Evolutionary conservation across 2,329 filamentous ascomycete species (phyloP), one percentile per base, ranked within the genome.

Genomic region (Aspergillus versicolor): DNA sequence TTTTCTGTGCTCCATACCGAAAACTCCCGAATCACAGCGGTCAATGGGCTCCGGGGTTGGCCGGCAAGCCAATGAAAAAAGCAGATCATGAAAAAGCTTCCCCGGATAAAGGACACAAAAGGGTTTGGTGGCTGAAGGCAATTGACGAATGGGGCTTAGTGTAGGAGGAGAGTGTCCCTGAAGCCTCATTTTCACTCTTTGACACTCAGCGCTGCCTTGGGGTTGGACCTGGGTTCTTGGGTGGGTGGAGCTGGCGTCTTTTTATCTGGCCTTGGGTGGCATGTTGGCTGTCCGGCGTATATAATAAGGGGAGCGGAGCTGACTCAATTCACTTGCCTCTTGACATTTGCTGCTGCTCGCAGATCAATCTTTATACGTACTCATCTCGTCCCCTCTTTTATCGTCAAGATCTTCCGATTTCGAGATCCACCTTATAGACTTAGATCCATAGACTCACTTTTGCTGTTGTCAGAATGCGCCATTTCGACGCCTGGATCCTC

Each of bases 401-500:
- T 6, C 30, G 17, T 44, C 12, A 12, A 32, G 8, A 34, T 58
- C 19, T 30, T 40, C 41, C 15, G 22, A 22, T 19, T 43, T 34
- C 15, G 13, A 27, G 41, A 32, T 37, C 30, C 47, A 42, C 54
- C 32, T 37, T 34, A 13, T 30, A n/a, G 12, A 17, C 19, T 49
- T 37, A 50, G n/a, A 27, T 34, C 15, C 13, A 52, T 40, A 54
- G 41, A 27, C 21, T 12, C 21, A 48, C 34, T 32, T 30, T n/a
- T 21, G n/a, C 11, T 27, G 51, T 21, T 32, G 15, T 34, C 49
- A 61, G 44, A 24, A 73, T 74, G 72, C 70, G 72, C 46, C 72
- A 75, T 57, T 74, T 75, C 60, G 72, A 75, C 52, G 62, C 72
- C 53, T 75, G 72, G 72, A 55, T 74, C 59, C 61, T 75, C 19